A percentile compares a stretch with the other conserved stretches of the same genome.
Evolutionary conservation across 192 early-diverging fungal species (phyloP).

Genomic region (Backusella morwellensis): DNA sequence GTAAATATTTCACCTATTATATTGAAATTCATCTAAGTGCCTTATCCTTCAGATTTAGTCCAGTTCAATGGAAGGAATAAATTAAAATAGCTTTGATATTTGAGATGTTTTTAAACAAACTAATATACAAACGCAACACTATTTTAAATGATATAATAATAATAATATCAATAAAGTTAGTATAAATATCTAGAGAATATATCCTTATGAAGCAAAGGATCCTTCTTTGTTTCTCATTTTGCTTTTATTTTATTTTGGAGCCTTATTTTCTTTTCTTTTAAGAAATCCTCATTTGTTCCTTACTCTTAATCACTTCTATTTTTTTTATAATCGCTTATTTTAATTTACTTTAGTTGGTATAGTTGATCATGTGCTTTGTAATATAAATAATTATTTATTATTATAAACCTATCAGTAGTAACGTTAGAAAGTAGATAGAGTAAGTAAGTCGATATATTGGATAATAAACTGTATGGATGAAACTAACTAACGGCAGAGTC

Average conservation of each 20-base stretch:
- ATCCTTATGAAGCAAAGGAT: neutral
- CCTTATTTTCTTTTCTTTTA: neutral
- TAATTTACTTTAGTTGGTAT: neutral
- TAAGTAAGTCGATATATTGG: neutral
- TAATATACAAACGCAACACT: neutral
- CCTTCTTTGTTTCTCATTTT: neutral
- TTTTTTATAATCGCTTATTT: neutral
- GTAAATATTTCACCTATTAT: neutral
- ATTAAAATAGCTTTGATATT: neutral
- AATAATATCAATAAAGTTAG: neutral
- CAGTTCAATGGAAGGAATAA: neutral
- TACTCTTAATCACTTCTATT: neutral
- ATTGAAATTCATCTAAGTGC: neutral
- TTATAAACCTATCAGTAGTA: neutral
- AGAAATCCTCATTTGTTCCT: neutral
- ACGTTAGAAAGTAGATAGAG: neutral
- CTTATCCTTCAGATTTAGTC: neutral
- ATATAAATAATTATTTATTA: neutral
- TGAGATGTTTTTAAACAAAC: neutral
- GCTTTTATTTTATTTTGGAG: neutral
- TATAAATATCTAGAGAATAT: neutral
- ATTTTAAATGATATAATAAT: neutral
- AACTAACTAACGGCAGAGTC: neutral
- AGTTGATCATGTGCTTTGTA: neutral
- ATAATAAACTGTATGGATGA: neutral